phyloP scores from a whole-genome alignment of 495 filamentous ascomycete genomes.

The Neurospora sp. region DNA sequence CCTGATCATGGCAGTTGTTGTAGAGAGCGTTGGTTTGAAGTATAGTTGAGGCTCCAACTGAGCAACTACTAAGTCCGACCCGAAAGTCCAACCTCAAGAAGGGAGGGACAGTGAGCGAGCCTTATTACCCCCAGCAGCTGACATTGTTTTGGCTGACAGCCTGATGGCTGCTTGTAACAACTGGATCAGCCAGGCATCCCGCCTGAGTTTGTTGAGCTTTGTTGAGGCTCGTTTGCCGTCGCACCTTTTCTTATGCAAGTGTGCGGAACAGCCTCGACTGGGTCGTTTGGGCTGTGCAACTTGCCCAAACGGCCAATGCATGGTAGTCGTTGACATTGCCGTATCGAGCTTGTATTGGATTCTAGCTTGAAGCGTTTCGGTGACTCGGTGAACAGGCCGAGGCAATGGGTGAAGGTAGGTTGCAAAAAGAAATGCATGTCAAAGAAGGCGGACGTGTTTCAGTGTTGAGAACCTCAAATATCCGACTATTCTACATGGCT shows the following conservation, averaged over 20 bases:
- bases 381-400: neutral
- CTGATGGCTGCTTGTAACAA: neutral
- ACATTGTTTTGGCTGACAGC: neutral
- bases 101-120: neutral
- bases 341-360: neutral
- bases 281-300: neutral
- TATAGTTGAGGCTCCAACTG: neutral
- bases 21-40: neutral
- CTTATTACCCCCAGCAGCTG: neutral
- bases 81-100: neutral
- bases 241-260: neutral
- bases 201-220: neutral
- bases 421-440: neutral
- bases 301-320: neutral
- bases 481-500: neutral
- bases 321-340: neutral
- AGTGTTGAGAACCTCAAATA: neutral
- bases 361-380: neutral
- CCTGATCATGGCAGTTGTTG: slow-evolving; percentile 14
- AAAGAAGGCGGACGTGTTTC: neutral
- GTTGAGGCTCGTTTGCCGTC: neutral
- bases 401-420: neutral
- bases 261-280: neutral
- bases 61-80: neutral
- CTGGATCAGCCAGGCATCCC: neutral